Base-by-base conservation (phyloP, 2,329 filamentous ascomycete genomes). In the Atkinsonella hypoxylon region DNA sequence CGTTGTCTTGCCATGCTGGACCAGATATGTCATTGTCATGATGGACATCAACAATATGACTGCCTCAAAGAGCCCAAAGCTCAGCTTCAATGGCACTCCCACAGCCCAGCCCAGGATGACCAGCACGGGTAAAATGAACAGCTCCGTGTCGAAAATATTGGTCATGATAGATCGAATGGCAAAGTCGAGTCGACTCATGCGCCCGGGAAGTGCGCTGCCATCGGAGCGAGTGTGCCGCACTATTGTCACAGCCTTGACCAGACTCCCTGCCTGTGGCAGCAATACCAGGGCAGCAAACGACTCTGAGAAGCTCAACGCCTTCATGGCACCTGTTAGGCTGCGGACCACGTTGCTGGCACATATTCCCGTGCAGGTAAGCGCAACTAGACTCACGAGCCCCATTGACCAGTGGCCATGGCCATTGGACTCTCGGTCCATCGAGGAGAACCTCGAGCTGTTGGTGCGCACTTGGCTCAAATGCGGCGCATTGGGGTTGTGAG, bases 1-100 rank as follows among this genome's bases (percentile, higher is more conserved):
- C 7, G 52, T 55, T 20, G 54, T 55, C 45, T 55, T 54, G 17
- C 52, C 54, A 38, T 55, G 52, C 18, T 53, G 54, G 4, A 55
- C 52, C 38, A 55, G 41, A 30, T 54, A 55, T 4, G 54, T 54
- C 52, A 54, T 54, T 13, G 49, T 55, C 22, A 53, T 52, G 31
- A 55, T 53, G 17, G 54, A 48, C 15, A 54, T 47, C 20, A 55
- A 17, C 38, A 55, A 54, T 11, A 55, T 48, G 13, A 55, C 54
- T 4, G 52, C 47, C 18, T 55, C 54, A 30, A 55, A 55, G 1
- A 55, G 38, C 2, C 52, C 52, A 43, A 55, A 54, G 10, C 51
- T 51, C 10, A 55, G 52, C 40, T 52, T 49, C 51, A 55, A 49
- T 2, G 54, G 52, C 44, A 52, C 49, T 38, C 38, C 45, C 11